These are phyloP conservation scores for Lycium barbarum DNA, from an alignment of 257 asterid species.

Conservation along the genomic window DNA sequence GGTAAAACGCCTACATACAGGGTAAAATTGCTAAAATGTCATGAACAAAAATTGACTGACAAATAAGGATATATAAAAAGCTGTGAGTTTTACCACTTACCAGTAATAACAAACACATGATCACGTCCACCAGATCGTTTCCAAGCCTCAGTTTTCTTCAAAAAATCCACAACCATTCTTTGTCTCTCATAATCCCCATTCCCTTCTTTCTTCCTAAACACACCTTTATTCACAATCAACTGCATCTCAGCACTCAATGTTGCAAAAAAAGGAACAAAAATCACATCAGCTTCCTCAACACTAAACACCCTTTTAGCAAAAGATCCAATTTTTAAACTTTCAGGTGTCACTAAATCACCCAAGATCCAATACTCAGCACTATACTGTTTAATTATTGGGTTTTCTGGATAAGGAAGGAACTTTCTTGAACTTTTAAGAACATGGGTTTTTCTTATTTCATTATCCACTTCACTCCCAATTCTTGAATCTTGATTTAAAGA, in stretches of 20 bases:
- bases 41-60: neutral
- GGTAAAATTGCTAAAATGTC: neutral
- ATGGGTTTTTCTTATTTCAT: constrained; percentile 65
- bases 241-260: constrained; percentile 94
- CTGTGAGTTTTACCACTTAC: constrained; percentile 40
- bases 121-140: constrained; percentile 89
- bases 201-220: constrained; percentile 82
- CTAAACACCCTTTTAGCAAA: constrained; percentile 70
- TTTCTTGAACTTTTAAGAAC: constrained; percentile 38
- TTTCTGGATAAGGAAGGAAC: constrained; percentile 76
- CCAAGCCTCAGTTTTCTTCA: constrained; percentile 81
- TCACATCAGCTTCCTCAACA: constrained; percentile 73
- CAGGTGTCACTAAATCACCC: constrained; percentile 75
- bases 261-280: constrained; percentile 92
- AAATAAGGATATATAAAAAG: neutral
- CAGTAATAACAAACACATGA: constrained; percentile 91
- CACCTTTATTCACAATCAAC: constrained; percentile 69
- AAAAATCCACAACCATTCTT: constrained; percentile 68
- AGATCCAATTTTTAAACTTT: constrained; percentile 55
- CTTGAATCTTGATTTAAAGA: constrained; percentile 63
- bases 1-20: neutral
- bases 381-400: constrained; percentile 87
- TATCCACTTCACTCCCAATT: constrained; percentile 86
- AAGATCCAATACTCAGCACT: constrained; percentile 96
- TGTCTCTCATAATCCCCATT: constrained; percentile 93